Percentiles rank a stretch among this genome's conserved stretches.
Evolutionary conservation across 2,329 filamentous ascomycete genomes (phyloP).

Genomic region (Penicillium sclerotiorum): DNA sequence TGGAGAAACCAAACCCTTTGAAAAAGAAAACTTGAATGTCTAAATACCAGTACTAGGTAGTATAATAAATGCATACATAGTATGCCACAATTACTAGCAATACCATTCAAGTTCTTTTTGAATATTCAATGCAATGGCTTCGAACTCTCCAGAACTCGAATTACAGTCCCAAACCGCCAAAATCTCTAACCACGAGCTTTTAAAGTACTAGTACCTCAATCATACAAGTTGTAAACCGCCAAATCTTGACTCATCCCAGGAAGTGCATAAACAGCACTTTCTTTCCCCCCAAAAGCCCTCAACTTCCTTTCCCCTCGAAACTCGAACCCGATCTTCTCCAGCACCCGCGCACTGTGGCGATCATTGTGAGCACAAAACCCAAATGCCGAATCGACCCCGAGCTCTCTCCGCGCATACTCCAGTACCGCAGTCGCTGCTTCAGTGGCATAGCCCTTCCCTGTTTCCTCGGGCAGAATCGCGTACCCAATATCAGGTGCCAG

Average conservation of each 20-base stretch:
- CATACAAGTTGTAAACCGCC: conserved; percentile 14
- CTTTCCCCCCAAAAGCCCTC: conserved; percentile 15
- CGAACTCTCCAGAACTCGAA: no score
- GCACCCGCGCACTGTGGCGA: conserved; percentile 18
- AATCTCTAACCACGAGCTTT: no score
- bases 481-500: conserved; percentile 29
- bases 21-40: no score
- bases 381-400: conserved; percentile 21
- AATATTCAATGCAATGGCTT: no score
- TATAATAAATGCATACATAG: no score
- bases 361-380: conserved; percentile 23
- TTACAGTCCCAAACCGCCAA: no score
- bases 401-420: conserved; percentile 16
- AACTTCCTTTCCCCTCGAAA: conserved; percentile 22
- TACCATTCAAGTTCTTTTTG: no score
- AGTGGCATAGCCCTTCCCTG: conserved; percentile 31
- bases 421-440: conserved; percentile 25
- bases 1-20: no score
- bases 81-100: no score
- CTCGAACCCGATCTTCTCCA: conserved; percentile 28
- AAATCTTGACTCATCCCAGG: conserved; percentile 19
- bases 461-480: conserved; percentile 24
- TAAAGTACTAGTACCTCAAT: neutral
- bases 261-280: conserved; percentile 21
- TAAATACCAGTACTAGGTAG: no score